phyloP scores from a whole-genome alignment of 1,284 basidiomycete genomes.

The Ustilago bromivora region DNA sequence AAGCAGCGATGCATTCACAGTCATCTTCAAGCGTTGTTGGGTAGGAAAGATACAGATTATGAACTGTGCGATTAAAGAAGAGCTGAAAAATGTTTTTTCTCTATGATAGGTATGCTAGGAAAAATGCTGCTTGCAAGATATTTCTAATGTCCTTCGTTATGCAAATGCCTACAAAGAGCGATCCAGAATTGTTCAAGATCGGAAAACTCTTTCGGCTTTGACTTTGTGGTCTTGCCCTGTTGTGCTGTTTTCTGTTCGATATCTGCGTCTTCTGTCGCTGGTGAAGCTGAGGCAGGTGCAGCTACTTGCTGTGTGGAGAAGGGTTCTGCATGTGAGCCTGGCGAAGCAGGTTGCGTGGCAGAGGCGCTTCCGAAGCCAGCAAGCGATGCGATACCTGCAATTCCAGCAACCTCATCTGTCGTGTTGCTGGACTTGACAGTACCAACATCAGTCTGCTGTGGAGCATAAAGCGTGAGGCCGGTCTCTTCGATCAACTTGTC shows the following conservation, averaged over 20 bases:
- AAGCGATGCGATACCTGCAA: neutral
- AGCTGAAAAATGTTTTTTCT: neutral
- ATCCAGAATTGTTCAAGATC: conserved; percentile 66
- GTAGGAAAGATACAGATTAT: neutral
- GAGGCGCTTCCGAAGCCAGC: neutral
- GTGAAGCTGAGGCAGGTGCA: neutral
- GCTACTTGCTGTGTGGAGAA: conserved; percentile 26
- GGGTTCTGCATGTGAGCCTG: conserved; percentile 8
- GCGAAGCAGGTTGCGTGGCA: neutral
- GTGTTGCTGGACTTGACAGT: neutral
- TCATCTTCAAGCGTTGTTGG: neutral
- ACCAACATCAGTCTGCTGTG: conserved; percentile 5
- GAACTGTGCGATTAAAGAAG: neutral
- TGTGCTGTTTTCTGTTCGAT: neutral
- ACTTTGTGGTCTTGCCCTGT: neutral
- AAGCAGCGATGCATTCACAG: neutral
- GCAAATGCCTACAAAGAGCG: conserved; percentile 64
- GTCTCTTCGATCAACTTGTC: conserved; percentile 35
- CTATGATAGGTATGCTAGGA: neutral
- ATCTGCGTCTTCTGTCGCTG: neutral
- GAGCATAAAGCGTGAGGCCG: conserved; percentile 28
- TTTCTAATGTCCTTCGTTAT: conserved; percentile 54
- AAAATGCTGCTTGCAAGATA: too few species aligned
- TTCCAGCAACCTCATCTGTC: neutral
- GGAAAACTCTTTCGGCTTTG: conserved; percentile 13